phyloP scores from a whole-genome alignment of 768 basidiomycete genomes.

The Stropharia rugosoannulata region DNA sequence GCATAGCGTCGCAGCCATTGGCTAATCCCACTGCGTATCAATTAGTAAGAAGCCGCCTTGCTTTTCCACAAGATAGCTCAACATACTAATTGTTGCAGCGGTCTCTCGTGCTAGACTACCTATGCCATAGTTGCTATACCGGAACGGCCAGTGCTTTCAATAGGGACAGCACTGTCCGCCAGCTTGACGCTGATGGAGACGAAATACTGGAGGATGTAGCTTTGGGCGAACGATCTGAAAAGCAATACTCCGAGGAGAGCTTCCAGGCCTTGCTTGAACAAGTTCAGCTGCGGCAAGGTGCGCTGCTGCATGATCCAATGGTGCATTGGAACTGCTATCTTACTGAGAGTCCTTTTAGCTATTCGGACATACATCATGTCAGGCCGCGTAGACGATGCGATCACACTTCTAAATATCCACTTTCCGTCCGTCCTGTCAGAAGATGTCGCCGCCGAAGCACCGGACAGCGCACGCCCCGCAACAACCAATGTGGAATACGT shows the following conservation, averaged over 20 bases:
- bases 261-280: slow-evolving; percentile 39
- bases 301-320: slow-evolving; percentile 11
- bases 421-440: slow-evolving; percentile 71
- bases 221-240: slow-evolving; percentile 7
- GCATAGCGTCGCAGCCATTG: slow-evolving; percentile 11
- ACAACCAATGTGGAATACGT: slow-evolving; percentile 45
- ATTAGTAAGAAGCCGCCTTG: slow-evolving; percentile 32
- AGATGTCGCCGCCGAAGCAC: slow-evolving; percentile 4
- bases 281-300: slow-evolving; percentile 57
- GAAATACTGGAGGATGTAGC: slow-evolving; percentile 41
- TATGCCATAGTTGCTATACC: slow-evolving; percentile 73
- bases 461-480: slow-evolving; percentile 18
- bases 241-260: slow-evolving; percentile 8
- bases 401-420: slow-evolving; percentile 59
- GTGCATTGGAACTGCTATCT: background rate
- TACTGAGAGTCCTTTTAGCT: slow-evolving; percentile 39
- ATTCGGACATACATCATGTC: slow-evolving; percentile 69
- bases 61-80: slow-evolving; percentile 3
- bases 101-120: slow-evolving; percentile 71
- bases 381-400: slow-evolving; percentile 76
- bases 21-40: slow-evolving; percentile 40
- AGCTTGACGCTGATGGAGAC: slow-evolving; percentile 71
- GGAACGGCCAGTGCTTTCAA: slow-evolving; percentile 69
- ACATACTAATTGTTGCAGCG: slow-evolving; percentile 40
- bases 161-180: slow-evolving; percentile 57